phyloP scores from a whole-genome alignment of 495 filamentous ascomycete genomes.

The Chlorociboria aeruginascens region DNA sequence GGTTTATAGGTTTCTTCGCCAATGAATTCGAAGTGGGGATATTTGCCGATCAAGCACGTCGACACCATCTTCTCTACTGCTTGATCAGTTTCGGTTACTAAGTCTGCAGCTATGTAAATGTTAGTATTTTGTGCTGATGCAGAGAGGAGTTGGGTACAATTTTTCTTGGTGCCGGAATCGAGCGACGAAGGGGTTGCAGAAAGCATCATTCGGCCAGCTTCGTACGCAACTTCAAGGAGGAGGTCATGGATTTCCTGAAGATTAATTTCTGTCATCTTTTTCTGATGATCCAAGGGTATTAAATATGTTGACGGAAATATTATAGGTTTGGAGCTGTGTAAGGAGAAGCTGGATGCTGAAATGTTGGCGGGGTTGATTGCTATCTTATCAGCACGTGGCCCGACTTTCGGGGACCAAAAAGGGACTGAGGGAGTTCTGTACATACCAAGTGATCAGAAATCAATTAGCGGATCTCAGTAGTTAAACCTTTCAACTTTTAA shows the following conservation, averaged over 20 bases:
- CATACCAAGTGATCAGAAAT: background rate
- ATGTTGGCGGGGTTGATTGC: background rate
- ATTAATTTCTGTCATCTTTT: conserved; percentile 40
- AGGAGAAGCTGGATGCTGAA: background rate
- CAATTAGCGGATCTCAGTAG: too few relatives aligned
- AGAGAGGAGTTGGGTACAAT: conserved; percentile 43
- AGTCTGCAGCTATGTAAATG: conserved; percentile 50
- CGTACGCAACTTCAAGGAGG: conserved; percentile 58
- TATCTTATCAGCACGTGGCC: conserved; percentile 10
- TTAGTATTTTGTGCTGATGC: conserved; percentile 8
- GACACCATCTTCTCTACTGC: conserved; percentile 71
- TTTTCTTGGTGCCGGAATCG: conserved; percentile 65
- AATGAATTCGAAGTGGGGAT: conserved; percentile 62
- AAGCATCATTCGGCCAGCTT: conserved; percentile 74
- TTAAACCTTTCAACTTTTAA: too few relatives aligned
- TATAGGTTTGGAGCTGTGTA: background rate
- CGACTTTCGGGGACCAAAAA: background rate
- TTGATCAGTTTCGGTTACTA: conserved; percentile 79
- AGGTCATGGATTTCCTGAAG: conserved; percentile 73
- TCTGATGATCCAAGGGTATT: background rate
- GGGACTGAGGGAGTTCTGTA: background rate
- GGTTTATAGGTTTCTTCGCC: conserved; percentile 79
- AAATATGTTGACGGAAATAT: conserved; percentile 1
- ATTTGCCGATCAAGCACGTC: conserved; percentile 44
- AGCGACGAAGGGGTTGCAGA: conserved; percentile 56